A percentile compares a stretch with the other conserved stretches of the same genome.
Evolutionary conservation across 169 alveolate species (phyloP).

Genomic region (Eimeria mitis): DNA sequence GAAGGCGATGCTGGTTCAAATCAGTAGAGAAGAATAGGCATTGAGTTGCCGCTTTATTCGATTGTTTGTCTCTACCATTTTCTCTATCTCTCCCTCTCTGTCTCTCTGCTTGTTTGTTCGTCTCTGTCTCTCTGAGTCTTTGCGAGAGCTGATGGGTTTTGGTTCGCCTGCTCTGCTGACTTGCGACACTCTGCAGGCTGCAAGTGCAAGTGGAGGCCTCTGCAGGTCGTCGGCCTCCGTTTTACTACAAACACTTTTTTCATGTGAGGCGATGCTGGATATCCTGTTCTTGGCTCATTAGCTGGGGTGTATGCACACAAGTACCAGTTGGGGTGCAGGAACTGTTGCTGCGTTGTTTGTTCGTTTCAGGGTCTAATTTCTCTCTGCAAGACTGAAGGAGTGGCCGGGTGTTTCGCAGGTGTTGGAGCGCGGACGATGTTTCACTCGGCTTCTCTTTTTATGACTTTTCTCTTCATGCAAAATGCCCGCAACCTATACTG

Average conservation of each 20-base stretch:
- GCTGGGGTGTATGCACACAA: neutral
- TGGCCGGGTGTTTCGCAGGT: conserved; percentile 44
- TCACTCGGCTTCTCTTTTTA: conserved; percentile 8
- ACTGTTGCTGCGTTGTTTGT: neutral
- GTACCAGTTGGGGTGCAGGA: neutral
- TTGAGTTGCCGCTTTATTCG: too few relatives aligned
- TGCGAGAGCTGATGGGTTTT: neutral
- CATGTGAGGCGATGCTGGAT: conserved; percentile 19
- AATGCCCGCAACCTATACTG: conserved; percentile 47
- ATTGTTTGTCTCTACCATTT: too few relatives aligned
- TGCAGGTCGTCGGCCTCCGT: conserved; percentile 8
- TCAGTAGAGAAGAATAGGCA: too few relatives aligned
- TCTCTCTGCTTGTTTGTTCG: too few relatives aligned
- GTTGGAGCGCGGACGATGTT: conserved; percentile 51
- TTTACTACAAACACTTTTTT: conserved; percentile 37
- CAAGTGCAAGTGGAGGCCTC: conserved; percentile 47
- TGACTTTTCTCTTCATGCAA: conserved; percentile 62
- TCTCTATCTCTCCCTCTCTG: neutral
- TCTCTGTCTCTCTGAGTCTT: neutral
- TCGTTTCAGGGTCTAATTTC: conserved; percentile 24
- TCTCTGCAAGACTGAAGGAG: conserved; percentile 46
- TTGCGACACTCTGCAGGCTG: conserved; percentile 8
- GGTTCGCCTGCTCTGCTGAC: neutral
- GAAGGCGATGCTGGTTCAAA: neutral
- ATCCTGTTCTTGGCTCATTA: neutral